Base-by-base conservation (phyloP, 805 yeast species). In the Saturnispora galanensis region DNA sequence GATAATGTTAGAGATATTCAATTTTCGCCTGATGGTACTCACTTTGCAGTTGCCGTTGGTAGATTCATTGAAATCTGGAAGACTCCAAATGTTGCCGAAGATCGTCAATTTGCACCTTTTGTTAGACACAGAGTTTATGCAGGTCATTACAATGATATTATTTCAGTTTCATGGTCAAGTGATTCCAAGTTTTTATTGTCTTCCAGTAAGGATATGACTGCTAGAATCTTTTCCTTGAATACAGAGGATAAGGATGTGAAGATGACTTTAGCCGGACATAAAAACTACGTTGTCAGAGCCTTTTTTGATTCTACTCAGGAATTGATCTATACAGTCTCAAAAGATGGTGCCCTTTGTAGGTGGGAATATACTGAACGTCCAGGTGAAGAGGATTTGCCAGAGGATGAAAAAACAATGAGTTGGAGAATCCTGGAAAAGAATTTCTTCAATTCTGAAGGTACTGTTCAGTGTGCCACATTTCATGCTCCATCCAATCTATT, bases 21-120 rank as follows among this genome's bases (percentile, higher is more conserved):
- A 56, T 93, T 93, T 63, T 79, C 95, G 42, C 93, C 96, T 2
- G 88, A 87, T 63, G 97, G 97, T 2, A 71, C 71, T 38, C 76
- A 77, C 55, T 89, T 93, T 65, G 97, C 97, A 6, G 73, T 87
- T 26, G 95, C 95, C 4, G 69, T 79, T 31, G 87, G 86, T 5
- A 68, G 95, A 52, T 82, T 84, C 44, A 68, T 90, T 13, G 97
- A 93, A 62, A 81, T 93, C 8, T 93, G 98, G 98, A 81, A 78
- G 56, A 86, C 97, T 1, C 97, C 97, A 0, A 79, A 76, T 39
- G 68, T 70, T 18, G 66, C 77, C 7, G 93, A 85, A 54, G 96
- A 87, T 56, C 73, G 95, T 49, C 96, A 88, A 60, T 93, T 93
- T 70, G 93, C 96, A 0, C 98, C 98, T 12, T 93, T 93, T 64